These are phyloP conservation scores for Nitzschia sp. DNA, from an alignment of 108 stramenopile genomes.

Conservation along the genomic window DNA sequence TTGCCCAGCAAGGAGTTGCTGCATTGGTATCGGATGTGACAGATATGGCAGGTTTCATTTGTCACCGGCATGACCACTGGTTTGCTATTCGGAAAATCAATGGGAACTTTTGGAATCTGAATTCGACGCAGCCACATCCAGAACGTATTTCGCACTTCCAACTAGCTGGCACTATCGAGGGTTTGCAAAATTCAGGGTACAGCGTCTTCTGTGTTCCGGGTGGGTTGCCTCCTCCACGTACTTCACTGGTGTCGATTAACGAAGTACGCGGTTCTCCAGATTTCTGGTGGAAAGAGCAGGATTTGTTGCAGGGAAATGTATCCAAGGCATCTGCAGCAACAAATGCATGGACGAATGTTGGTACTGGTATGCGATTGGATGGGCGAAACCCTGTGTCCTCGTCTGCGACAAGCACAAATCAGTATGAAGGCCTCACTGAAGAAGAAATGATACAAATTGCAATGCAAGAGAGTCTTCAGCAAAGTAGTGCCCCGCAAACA, in stretches of 20 bases:
- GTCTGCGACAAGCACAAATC: neutral
- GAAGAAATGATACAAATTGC: conserved; percentile 83
- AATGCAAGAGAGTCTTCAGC: conserved; percentile 58
- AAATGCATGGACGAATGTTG: conserved; percentile 74
- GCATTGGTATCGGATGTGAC: conserved; percentile 51
- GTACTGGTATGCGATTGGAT: conserved; percentile 75
- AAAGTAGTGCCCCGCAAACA: neutral
- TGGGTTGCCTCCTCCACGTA: conserved; percentile 21
- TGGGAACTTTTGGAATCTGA: conserved; percentile 83
- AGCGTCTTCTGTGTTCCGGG: conserved; percentile 30
- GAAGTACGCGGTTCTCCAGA: conserved; percentile 36
- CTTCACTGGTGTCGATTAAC: conserved; percentile 18
- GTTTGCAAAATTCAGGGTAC: conserved; percentile 55
- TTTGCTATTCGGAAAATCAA: conserved; percentile 87
- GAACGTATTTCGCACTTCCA: conserved; percentile 73
- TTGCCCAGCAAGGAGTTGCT: conserved; percentile 43
- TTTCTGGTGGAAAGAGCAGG: conserved; percentile 79
- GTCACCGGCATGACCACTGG: conserved; percentile 77
- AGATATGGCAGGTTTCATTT: conserved; percentile 73
- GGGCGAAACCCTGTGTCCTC: conserved; percentile 40
- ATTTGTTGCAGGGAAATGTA: conserved; percentile 61
- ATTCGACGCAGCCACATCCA: conserved; percentile 68
- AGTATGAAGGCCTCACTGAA: conserved; percentile 58
- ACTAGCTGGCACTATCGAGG: conserved; percentile 71
- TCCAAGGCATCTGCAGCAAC: conserved; percentile 41